Evolutionary conservation across 2,329 filamentous ascomycete species (phyloP), one percentile per base, ranked within the genome.

Genomic region (Trichoderma simmonsii): DNA sequence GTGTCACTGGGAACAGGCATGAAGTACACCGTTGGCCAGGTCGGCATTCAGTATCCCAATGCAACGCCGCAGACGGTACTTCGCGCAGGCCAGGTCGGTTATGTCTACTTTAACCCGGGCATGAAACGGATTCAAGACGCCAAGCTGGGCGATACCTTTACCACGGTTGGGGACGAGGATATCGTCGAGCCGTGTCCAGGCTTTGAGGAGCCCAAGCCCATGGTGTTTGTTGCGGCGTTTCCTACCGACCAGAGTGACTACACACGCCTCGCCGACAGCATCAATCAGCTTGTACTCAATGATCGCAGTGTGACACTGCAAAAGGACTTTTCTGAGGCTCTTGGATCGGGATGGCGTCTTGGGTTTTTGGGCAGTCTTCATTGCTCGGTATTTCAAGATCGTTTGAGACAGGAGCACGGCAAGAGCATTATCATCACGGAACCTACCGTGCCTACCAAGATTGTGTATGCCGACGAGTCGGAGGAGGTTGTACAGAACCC

Each of bases 361-460:
- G 96, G 96, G 0, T 99, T 99, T 79, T 83, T 99, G 4, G 96
- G 96, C n/a, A 98, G 95, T 14, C 85, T 99, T 62, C 96, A 99
- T 81, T 98, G 96, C 83, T 98, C 95, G n/a, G 96, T 99, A 5
- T 99, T 99, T 77, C 95, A 99, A 82, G 96, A 99, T 81, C 92
- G 96, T 1, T 84, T 99, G 68, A 90, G 94, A 57, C 94, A 98
- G 81, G 96, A 99, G 81, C 95, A 99, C 78, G 96, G 95, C 6
- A 92, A 93, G 3, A 96, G 91, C 78, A 94, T 99, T 79, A 98
- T 99, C 82, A 96, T 99, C 79, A 99, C 96, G 0, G 95, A 97
- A 48, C 96, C 96, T 0, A 95, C 93, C 0, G 96, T 99, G 14
- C 95, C 96, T 3, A 97, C 95, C 77, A 97, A 95, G 80, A 88